Evolutionary conservation across 345 rosid genomes (phyloP).

Genomic region (Leavenworthia alabamica): DNA sequence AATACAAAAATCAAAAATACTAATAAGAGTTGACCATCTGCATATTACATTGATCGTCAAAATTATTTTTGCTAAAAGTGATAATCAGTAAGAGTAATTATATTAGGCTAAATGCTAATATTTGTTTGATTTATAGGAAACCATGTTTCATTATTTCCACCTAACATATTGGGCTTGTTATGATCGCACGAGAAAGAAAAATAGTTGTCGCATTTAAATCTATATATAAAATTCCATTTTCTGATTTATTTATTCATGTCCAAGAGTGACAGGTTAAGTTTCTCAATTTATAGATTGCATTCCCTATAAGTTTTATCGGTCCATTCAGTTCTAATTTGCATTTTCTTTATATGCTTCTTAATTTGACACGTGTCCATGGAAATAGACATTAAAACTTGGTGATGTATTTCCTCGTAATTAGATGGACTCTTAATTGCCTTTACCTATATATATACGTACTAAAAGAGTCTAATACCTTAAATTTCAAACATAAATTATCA

Average conservation of each 20-base stretch:
- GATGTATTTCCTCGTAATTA: constrained; percentile 27
- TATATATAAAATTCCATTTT: not conserved
- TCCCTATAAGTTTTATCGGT: constrained; percentile 30
- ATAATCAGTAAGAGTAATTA: not conserved
- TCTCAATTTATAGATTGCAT: not conserved
- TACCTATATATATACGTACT: constrained; percentile 10
- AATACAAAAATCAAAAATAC: too few species aligned
- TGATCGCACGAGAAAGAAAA: not conserved
- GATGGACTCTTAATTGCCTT: constrained; percentile 17
- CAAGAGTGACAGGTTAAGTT: constrained; percentile 21
- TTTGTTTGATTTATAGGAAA: not conserved
- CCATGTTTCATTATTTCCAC: not conserved
- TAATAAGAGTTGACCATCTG: too few species aligned
- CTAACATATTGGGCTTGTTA: constrained; percentile 13
- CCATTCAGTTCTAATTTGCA: constrained; percentile 22
- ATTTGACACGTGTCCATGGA: constrained; percentile 21
- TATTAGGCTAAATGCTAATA: not conserved
- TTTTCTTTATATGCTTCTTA: constrained; percentile 22
- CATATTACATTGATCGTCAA: too few species aligned
- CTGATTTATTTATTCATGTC: constrained; percentile 12
- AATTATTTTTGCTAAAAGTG: too few species aligned
- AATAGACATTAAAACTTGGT: constrained; percentile 15
- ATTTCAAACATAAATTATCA: constrained; percentile 6
- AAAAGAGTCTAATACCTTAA: not conserved
- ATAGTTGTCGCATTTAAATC: not conserved